Evolutionary conservation across 2,329 filamentous ascomycete species (phyloP), one percentile per base, ranked within the genome.

Genomic region (Helotiales sp.): DNA sequence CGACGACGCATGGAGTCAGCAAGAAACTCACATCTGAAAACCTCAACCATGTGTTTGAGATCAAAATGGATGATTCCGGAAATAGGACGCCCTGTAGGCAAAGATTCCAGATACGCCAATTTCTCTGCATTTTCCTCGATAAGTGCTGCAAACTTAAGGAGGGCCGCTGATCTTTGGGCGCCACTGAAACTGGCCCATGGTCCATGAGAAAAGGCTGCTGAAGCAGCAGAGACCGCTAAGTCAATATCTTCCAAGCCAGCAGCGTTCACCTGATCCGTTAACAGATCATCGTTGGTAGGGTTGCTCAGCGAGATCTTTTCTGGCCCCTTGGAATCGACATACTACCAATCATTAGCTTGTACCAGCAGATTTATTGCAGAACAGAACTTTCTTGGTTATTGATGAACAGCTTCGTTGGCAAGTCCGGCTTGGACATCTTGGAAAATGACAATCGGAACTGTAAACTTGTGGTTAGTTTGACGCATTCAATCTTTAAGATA

Each of bases 41-140:
- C 27, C n/a, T 46, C 40, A 7, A 46, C 19, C n/a, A n/a, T n/a
- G n/a, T n/a, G n/a, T n/a, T n/a, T n/a, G n/a, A n/a, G n/a, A n/a
- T 22, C 31, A 52, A 7, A 25, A 52, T 24, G 29, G 29, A 13
- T 24, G n/a, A 75, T 76, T 58, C 79, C 67, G 3, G 70, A 71
- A 57, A 71, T 76, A 5, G 77, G 76, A 0, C 74, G 72, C 4
- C 77, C 78, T 25, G 81, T 69, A 0, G 76, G 77, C 52, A 80
- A 71, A 3, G 77, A 67, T 0, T 75, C 77, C 25, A 79, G 64
- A 40, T 71, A 66, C 0, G 73, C 70, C 3, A 77, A 66, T 2
- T 64, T 64, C 36, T 71, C 65, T 13, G 66, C 60, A 61, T 76
- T 67, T 30, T 68, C 59, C 42, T 77, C 74, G 25, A 79, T 65